Base-by-base conservation (phyloP, 768 basidiomycete genomes). In the Gyrodon lividus region DNA sequence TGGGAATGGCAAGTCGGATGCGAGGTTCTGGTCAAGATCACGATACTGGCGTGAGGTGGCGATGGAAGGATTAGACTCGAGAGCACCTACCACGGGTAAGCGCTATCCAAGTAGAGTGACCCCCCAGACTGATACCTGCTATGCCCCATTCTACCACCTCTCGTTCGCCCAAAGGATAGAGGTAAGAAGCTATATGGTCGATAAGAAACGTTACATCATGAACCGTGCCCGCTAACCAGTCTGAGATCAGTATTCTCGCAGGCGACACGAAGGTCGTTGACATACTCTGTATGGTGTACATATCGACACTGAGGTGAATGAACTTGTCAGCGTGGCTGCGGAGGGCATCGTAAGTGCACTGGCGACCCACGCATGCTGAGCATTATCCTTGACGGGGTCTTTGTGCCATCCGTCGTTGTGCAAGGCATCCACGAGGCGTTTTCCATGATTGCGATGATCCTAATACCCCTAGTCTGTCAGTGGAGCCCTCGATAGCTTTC, bases 181-280 rank as follows among this genome's bases (percentile, higher is more conserved):
- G 66, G 62, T 85, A 86, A 0, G 82, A 68, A 1, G 86, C 82
- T 4, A 95, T 74, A 59, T 89, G 85, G 63, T 94, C 90, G 46
- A 93, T 86, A 51, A 95, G 66, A 70, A 87, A 84, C 0, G 87
- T 86, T 6, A 93, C 78, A 60, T 95, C 93, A 33, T 77, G 72
- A 2, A 83, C 81, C 0, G 90, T 86, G 2, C 90, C 91, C 48
- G 66, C 67, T 68, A 46, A 47, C 13, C 48, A 24, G 19, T 24
- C 43, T 20, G 17, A 37, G 22, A 43, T 62, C 51, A 55, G 46
- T 26, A 46, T 22, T 13, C 16, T 4, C 23, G 4, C 13, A 16
- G 2, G n/a, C 10, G 13, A 35, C n/a, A 43, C 10, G 17, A 23
- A 26, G 16, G 13, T 5, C 19, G 30, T 22, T 26, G 28, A 57